Evolutionary conservation across 805 yeast genomes (phyloP).

Genomic region (Candida ipomoeae): DNA sequence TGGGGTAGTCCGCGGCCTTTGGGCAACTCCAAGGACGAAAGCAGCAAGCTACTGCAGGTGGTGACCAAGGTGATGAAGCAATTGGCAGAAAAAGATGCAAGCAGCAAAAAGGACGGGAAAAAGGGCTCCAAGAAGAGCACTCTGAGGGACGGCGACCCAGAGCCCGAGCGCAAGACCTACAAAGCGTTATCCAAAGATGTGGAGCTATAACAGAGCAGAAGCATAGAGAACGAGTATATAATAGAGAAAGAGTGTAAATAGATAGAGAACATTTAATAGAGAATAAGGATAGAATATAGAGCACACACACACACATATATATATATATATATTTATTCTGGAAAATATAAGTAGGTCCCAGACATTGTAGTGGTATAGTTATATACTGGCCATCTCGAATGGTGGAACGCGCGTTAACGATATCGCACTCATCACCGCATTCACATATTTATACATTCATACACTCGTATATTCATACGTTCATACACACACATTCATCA

Average conservation of each 20-base stretch:
- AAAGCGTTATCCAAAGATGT: constrained; percentile 12
- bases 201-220: constrained; percentile 6
- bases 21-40: constrained; percentile 42
- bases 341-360: too few species aligned
- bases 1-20: constrained; percentile 51
- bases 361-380: too few species aligned
- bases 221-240: neutral
- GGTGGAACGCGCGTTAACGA: too few species aligned
- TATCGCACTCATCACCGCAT: too few species aligned
- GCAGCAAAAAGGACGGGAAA: constrained; percentile 3
- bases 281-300: too few species aligned
- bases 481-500: neutral
- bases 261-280: neutral
- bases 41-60: constrained; percentile 45
- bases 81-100: constrained; percentile 40
- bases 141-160: neutral
- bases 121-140: neutral
- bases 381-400: too few species aligned
- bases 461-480: neutral
- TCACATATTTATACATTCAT: too few species aligned
- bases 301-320: too few species aligned
- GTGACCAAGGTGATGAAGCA: constrained; percentile 52
- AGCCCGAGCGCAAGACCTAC: constrained; percentile 5
- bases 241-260: neutral
- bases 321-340: too few species aligned